These are phyloP conservation scores for Rubia peregrina DNA, from an alignment of 305 asterid genomes.

Conservation along the genomic window DNA sequence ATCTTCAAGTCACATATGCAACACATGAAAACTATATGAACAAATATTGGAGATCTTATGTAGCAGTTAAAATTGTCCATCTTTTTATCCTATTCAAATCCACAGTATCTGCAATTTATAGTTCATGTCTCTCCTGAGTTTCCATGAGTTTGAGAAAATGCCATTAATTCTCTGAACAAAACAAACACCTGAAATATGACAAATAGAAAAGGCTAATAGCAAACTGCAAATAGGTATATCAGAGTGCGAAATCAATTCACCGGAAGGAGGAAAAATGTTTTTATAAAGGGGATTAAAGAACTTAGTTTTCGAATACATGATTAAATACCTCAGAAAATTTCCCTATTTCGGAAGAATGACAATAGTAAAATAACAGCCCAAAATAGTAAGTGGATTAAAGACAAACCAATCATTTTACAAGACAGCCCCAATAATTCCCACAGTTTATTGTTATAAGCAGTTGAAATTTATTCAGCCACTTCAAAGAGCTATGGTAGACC, in stretches of 20 bases:
- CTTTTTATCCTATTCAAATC: background rate
- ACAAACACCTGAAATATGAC: background rate
- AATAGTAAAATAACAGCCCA: background rate
- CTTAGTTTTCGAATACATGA: background rate
- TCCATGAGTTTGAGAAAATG: background rate
- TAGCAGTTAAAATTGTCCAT: background rate
- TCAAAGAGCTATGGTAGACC: background rate
- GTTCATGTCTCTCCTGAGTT: background rate
- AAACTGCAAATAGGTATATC: background rate
- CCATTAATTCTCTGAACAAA: background rate
- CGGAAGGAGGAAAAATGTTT: background rate
- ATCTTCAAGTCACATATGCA: background rate
- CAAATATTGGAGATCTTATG: background rate
- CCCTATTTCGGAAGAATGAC: background rate
- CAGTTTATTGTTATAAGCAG: background rate
- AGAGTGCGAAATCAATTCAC: background rate
- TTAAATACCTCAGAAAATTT: background rate
- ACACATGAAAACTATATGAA: background rate
- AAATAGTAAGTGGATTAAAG: background rate
- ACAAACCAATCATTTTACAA: background rate
- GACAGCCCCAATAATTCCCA: background rate
- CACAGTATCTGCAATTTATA: background rate
- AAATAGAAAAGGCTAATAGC: background rate
- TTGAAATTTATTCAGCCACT: background rate
- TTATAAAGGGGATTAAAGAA: background rate